Evolutionary conservation across 352 stramenopile species (phyloP), one percentile per base, ranked within the genome.

Genomic region (Thalassiosira hispida): DNA sequence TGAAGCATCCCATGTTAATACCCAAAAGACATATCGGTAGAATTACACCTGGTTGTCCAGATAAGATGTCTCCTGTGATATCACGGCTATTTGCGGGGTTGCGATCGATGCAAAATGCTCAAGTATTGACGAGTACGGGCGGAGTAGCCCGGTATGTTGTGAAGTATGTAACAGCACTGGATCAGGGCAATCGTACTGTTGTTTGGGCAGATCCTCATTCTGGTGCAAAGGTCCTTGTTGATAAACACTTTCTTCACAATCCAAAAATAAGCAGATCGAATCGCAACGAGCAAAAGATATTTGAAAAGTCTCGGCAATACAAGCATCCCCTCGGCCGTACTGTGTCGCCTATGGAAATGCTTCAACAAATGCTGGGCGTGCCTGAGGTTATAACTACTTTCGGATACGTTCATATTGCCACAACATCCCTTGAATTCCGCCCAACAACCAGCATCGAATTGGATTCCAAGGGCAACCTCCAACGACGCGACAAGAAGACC

Each of bases 21-120:
- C 73, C 73, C 1, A 82, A 2, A 46, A n/a, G 62, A 11, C 73
- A 82, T 47, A 53, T 77, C 20, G 73, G 73, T 9, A 14, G 20
- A 12, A 31, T 71, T 1, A 22, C 55, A 52, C 73, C 64, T 22
- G 53, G 16, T 40, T 64, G 53, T 23, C 44, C 16, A 16, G 35
- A 31, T 18, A 77, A 82, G n/a, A 71, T 77, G 57, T 77, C 64
- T 16, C 57, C 65, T 27, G 51, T 68, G 1, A 68, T 68, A 22
- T 22, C 64, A 4, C 16, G 77, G 20, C 60, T 65, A 7, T 82
- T 82, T 72, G 64, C 42, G 22, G 18, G 25, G 27, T 68, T 47
- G 38, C 9, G 51, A 20, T 77, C 64, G 1, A 65, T 67, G 73
- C 49, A 68, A 18, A 82, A 82, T 52, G 12, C 12, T 20, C 73